Conservation (phyloP, 2,329 filamentous ascomycete genomes). For the Aschersonia sp. region DNA sequence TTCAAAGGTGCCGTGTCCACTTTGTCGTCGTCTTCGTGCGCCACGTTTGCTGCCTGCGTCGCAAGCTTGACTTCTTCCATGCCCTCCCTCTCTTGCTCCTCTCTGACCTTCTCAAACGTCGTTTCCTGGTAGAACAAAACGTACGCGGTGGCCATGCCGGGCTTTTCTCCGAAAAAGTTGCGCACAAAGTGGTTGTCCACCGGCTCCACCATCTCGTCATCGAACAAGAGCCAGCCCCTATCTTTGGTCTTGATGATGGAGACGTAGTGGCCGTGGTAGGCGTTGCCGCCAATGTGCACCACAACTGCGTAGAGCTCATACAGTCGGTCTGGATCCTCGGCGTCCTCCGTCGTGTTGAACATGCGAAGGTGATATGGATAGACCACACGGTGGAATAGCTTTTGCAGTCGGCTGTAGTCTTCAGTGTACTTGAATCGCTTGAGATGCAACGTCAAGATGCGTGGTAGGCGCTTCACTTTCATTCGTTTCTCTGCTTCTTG, state of each 20-base stretch:
- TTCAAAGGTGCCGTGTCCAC: conserved; percentile 30
- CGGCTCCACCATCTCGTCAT: conserved; percentile 96
- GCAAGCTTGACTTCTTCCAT: conserved; percentile 44
- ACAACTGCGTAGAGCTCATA: conserved; percentile 97
- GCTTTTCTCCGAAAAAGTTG: conserved; percentile 93
- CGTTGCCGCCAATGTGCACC: conserved; percentile 90
- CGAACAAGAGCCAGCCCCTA: conserved; percentile 88
- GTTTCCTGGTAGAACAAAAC: conserved; percentile 97
- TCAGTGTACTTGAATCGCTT: conserved; percentile 99
- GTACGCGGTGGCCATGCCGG: conserved; percentile 85
- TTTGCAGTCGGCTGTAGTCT: conserved; percentile 83
- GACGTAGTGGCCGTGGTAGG: conserved; percentile 95
- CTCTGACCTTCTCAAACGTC: conserved; percentile 49
- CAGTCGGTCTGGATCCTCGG: conserved; percentile 79
- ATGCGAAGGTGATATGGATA: conserved; percentile 94
- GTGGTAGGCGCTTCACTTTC: conserved; percentile 93
- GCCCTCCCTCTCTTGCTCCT: conserved; percentile 74
- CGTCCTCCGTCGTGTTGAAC: conserved; percentile 95
- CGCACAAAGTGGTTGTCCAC: conserved; percentile 92
- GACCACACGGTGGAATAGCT: conserved; percentile 90
- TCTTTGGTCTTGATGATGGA: conserved; percentile 96
- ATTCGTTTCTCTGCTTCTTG: conserved; percentile 98
- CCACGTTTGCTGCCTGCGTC: conserved; percentile 40
- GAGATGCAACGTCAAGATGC: conserved; percentile 79
- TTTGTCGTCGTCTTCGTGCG: conserved; percentile 30